These are phyloP conservation scores for Anastatica hierochuntica DNA, from an alignment of 345 rosid species.

Conservation along the genomic window DNA sequence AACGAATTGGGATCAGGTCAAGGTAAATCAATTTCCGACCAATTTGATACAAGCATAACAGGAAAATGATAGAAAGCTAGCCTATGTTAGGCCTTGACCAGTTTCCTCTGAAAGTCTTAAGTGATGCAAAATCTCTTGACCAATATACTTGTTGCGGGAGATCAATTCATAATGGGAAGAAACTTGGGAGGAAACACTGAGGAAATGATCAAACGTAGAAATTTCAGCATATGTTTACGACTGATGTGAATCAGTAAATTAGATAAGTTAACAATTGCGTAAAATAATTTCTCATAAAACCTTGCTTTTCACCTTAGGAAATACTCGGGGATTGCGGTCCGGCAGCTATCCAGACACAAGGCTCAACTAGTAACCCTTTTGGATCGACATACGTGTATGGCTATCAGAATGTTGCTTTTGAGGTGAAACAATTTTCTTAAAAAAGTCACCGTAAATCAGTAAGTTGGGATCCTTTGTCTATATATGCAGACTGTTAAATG, in stretches of 20 bases:
- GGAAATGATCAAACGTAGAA: neutral
- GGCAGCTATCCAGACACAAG: conserved; percentile 97
- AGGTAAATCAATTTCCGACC: conserved; percentile 38
- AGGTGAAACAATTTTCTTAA: no score
- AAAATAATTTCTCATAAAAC: neutral
- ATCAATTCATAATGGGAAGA: no score
- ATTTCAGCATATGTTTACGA: conserved; percentile 3
- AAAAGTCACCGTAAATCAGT: no score
- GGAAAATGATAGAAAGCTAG: conserved; percentile 11
- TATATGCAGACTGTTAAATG: neutral
- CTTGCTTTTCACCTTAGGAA: conserved; percentile 37
- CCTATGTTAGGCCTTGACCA: neutral
- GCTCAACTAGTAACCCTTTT: conserved; percentile 87
- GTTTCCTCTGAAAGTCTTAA: no score
- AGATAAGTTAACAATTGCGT: no score
- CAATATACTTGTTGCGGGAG: no score
- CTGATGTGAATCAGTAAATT: no score
- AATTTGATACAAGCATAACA: neutral
- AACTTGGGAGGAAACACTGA: conserved; percentile 2
- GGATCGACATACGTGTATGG: conserved; percentile 96
- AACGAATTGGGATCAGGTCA: conserved; percentile 94
- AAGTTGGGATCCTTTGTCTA: neutral
- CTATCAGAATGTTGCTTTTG: conserved; percentile 87
- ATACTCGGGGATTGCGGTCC: conserved; percentile 94
- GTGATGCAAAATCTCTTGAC: no score